Evolutionary conservation across 2,329 filamentous ascomycete genomes (phyloP).

Genomic region (Trichothecium roseum): DNA sequence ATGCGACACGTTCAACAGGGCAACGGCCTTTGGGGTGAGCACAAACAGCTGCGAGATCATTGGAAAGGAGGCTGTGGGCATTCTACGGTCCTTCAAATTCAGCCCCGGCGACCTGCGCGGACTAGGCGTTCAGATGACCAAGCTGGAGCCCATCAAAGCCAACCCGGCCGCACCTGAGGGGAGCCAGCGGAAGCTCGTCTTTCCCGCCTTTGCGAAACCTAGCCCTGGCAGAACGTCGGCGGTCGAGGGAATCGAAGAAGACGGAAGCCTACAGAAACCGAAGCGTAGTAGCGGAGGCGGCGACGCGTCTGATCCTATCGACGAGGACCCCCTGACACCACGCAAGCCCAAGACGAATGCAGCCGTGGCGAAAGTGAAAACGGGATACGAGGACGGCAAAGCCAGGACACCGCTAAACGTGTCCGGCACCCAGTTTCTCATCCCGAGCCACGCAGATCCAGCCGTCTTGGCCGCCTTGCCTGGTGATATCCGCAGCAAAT

Average conservation of each 20-base stretch:
- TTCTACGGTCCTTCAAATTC: constrained; percentile 72
- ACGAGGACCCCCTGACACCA: constrained; percentile 42
- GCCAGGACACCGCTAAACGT: constrained; percentile 65
- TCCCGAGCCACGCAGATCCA: constrained; percentile 75
- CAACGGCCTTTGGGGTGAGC: constrained; percentile 68
- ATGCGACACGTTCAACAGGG: constrained; percentile 92
- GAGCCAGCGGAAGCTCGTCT: constrained; percentile 71
- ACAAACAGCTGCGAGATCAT: constrained; percentile 66
- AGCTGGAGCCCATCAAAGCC: constrained; percentile 68
- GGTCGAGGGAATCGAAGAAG: constrained; percentile 42
- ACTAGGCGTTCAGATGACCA: constrained; percentile 87
- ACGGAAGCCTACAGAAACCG: constrained; percentile 22
- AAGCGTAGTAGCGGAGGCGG: constrained; percentile 17
- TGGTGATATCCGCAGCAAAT: constrained; percentile 65
- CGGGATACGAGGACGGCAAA: constrained; percentile 38
- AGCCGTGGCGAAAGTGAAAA: constrained; percentile 39
- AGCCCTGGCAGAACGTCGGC: constrained; percentile 22
- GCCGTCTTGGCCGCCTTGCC: constrained; percentile 77
- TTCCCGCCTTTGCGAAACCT: constrained; percentile 43
- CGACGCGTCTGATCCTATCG: constrained; percentile 38
- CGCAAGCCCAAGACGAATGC: constrained; percentile 43
- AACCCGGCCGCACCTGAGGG: constrained; percentile 48
- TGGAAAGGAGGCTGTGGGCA: constrained; percentile 73
- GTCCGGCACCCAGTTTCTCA: constrained; percentile 80
- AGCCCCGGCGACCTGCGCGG: constrained; percentile 89